Percentiles rank a stretch among this genome's conserved stretches.
phyloP scores from a whole-genome alignment of 2,329 filamentous ascomycete species.

The Leptographium galeiforme region DNA sequence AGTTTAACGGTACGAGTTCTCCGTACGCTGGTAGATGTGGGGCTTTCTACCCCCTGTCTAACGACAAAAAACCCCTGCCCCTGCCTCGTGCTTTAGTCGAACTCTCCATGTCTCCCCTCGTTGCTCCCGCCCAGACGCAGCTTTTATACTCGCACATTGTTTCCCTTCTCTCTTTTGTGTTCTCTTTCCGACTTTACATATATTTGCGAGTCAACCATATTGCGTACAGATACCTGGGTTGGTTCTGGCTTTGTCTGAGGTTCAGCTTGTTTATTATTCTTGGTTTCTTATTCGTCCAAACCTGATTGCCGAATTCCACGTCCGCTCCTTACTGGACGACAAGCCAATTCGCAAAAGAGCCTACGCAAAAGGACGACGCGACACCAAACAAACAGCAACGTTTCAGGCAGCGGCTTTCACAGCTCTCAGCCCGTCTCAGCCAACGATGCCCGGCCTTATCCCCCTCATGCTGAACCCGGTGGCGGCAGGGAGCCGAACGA shows the following conservation, averaged over 20 bases:
- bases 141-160: not conserved
- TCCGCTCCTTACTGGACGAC: too few relatives aligned
- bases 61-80: not conserved
- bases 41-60: not conserved
- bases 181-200: not conserved
- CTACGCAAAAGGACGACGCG: too few relatives aligned
- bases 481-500: slow-evolving; percentile 8
- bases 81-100: not conserved
- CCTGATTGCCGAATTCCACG: too few relatives aligned
- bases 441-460: slow-evolving; percentile 13
- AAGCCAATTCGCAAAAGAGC: too few relatives aligned
- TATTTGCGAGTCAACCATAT: too few relatives aligned
- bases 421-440: not conserved
- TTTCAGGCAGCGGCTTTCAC: not conserved
- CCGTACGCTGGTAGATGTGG: not conserved
- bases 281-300: too few relatives aligned
- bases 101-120: not conserved
- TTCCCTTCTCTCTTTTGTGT: not conserved
- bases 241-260: too few relatives aligned
- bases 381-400: not conserved
- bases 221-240: too few relatives aligned
- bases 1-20: not conserved
- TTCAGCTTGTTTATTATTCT: not conserved
- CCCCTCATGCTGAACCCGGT: slow-evolving; percentile 11
- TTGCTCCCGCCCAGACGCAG: not conserved